Evolutionary conservation across 495 filamentous ascomycete genomes (phyloP).

Genomic region (Oleoguttula mirabilis): DNA sequence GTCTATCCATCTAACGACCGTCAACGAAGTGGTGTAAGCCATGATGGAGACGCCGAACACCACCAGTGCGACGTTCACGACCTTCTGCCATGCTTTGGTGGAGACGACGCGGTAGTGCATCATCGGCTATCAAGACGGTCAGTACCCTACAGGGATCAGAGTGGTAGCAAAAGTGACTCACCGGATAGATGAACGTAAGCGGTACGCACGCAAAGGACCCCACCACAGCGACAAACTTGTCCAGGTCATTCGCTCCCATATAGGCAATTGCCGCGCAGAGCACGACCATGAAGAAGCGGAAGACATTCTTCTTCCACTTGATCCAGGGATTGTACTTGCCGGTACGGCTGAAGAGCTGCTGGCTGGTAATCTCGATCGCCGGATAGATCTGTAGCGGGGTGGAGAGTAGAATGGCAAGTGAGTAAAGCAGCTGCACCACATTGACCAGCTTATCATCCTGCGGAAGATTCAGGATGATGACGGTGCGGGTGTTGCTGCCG

Average conservation of each 20-base stretch:
- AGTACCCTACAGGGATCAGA: neutral
- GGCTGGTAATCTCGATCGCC: constrained; percentile 70
- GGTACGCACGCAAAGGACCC: constrained; percentile 97
- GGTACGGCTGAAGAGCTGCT: constrained; percentile 60
- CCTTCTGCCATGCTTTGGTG: constrained; percentile 45
- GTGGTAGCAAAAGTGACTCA: constrained; percentile 35
- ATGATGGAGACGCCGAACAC: constrained; percentile 76
- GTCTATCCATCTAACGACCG: constrained; percentile 69
- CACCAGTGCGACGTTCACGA: constrained; percentile 60
- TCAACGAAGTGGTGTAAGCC: constrained; percentile 78
- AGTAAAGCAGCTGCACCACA: constrained; percentile 89
- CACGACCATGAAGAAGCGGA: constrained; percentile 82
- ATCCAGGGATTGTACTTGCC: constrained; percentile 93
- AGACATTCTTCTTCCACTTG: constrained; percentile 98
- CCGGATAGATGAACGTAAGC: constrained; percentile 93
- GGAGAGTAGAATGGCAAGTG: constrained; percentile 80
- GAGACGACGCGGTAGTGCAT: constrained; percentile 77
- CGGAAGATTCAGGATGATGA: constrained; percentile 88
- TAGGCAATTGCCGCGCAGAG: constrained; percentile 78
- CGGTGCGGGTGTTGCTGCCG: constrained; percentile 86
- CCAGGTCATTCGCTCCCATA: constrained; percentile 82
- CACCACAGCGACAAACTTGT: constrained; percentile 92
- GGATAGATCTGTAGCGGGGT: constrained; percentile 96
- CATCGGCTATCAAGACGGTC: constrained; percentile 50
- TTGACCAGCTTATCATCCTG: constrained; percentile 96